These are phyloP conservation scores for Discostella pseudostelligera DNA, from an alignment of 108 stramenopile species.

Conservation along the genomic window DNA sequence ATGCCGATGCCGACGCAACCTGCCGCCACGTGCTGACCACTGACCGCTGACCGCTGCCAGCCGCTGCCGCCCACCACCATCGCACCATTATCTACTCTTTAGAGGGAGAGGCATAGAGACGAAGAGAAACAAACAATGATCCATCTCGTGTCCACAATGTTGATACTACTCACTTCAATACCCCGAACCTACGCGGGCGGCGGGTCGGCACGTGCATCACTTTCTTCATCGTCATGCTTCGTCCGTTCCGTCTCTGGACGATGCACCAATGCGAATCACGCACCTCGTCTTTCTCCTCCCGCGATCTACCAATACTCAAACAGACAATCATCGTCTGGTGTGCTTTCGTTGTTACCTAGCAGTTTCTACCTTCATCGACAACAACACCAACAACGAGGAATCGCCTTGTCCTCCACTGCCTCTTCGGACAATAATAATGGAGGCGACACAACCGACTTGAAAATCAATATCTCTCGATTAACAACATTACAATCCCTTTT, in stretches of 20 bases:
- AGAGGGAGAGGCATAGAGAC: no score
- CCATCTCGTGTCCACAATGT: background rate
- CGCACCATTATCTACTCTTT: no score
- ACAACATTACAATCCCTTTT: conserved; percentile 62
- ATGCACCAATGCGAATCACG: background rate
- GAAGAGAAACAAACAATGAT: background rate
- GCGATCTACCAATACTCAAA: background rate
- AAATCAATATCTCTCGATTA: conserved; percentile 55
- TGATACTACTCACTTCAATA: background rate
- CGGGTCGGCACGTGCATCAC: no score
- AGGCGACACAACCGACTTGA: no score
- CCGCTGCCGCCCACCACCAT: background rate
- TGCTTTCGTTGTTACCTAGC: no score
- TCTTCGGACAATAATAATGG: no score
- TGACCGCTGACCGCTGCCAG: no score
- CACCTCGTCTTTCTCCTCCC: background rate
- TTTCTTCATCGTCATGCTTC: background rate
- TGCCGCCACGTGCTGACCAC: no score
- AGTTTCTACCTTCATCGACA: background rate
- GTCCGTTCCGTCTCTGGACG: background rate
- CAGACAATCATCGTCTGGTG: no score
- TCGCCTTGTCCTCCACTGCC: background rate
- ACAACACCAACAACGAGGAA: background rate
- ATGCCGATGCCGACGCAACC: no score
- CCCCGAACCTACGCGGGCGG: background rate